Conservation (phyloP, 257 asterid species). For the Anisodus tanguticus region DNA sequence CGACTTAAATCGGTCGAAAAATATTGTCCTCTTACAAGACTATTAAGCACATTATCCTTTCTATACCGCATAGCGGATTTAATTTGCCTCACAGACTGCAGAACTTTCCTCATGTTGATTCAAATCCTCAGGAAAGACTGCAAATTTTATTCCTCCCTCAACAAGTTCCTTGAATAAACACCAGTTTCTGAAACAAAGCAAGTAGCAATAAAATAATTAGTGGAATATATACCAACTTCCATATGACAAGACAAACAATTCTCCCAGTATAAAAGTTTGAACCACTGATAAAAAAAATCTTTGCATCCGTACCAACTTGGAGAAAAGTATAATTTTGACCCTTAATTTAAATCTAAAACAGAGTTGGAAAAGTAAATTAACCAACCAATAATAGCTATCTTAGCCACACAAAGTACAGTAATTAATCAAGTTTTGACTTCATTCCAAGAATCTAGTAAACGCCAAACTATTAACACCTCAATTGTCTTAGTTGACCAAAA, state of each 20-base stretch:
- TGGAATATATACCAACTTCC: constrained; percentile 34
- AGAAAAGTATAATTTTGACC: too few species aligned
- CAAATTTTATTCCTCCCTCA: background rate
- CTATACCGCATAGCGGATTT: constrained; percentile 44
- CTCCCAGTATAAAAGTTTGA: background rate
- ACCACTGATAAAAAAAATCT: background rate
- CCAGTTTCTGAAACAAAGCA: constrained; percentile 33
- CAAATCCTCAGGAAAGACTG: background rate
- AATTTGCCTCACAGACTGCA: constrained; percentile 56
- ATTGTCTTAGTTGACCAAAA: background rate
- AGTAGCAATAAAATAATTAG: background rate
- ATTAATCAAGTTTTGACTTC: background rate
- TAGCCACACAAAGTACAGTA: background rate
- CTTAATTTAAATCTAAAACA: background rate
- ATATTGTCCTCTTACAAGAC: constrained; percentile 39
- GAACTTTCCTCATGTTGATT: constrained; percentile 55
- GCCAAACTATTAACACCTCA: constrained; percentile 1
- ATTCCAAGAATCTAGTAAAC: background rate
- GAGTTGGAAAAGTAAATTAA: constrained; percentile 13
- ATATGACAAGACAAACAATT: constrained; percentile 22
- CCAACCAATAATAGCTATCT: background rate
- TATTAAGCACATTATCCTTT: constrained; percentile 36
- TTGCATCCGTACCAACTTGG: background rate
- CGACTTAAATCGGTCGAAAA: constrained; percentile 39
- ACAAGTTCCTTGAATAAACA: constrained; percentile 34